Evolutionary conservation across 768 basidiomycete species (phyloP), one percentile per base, ranked within the genome.

Genomic region (Lactarius indigo): DNA sequence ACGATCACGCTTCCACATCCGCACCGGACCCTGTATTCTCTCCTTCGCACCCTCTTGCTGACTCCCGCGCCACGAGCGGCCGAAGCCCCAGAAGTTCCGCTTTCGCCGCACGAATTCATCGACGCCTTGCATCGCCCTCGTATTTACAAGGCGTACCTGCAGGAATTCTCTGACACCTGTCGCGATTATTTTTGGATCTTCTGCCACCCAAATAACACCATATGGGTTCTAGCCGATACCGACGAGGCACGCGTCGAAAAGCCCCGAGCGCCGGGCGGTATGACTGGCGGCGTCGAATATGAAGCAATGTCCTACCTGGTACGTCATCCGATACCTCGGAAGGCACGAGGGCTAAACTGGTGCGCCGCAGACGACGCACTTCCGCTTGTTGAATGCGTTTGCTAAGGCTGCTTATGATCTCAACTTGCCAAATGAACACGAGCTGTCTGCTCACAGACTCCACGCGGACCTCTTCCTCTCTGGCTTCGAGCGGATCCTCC

Each of bases 201-300:
- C 78, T 98, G 96, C 75, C 97, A 99, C 74, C 90, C 91, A 2
- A 90, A 89, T 74, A 99, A 98, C 71, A 87, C 88, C 0, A 87
- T 98, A 59, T 98, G 96, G 96, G 81, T 87, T 23, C 78, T 97
- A 23, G 76, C 82, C 9, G 90, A 96, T 71, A 89, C 92, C 2
- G 93, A 98, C 74, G 90, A 94, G 74, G 84, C 79, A 2, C 85
- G 85, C 66, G 93, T 94, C 5, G 96, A 97, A 77, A 91, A 88
- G 73, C 94, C 94, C 17, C 83, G 91, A 64, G 96, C 97, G 15
- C 97, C 97, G 3, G 94, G 95, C 6, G 96, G 97, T 18, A 98
- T 98, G 88, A 98, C 97, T 0, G 97, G 96, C 7, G 97, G 97
- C 6, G 97, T 99, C 15, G 97, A 99, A 74, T 96, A 89, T 74